A percentile compares a stretch with the other conserved stretches of the same genome.
Conservation (phyloP, 345 rosid genomes). For the Reutealis trisperma region DNA sequence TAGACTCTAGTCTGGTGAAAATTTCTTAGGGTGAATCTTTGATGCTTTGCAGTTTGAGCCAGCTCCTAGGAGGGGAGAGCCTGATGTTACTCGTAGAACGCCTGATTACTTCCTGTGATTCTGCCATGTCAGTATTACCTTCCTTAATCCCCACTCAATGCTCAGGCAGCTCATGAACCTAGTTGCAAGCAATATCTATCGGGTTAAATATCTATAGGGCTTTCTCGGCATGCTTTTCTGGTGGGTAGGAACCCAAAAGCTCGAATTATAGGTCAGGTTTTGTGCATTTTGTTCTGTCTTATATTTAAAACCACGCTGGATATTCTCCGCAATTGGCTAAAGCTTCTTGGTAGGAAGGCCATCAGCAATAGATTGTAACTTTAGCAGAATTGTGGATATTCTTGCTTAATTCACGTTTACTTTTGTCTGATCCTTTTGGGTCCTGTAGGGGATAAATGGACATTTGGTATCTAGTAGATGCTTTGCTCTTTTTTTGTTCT, state of each 20-base stretch:
- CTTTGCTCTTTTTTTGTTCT: background rate
- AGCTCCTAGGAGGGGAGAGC: conserved; percentile 96
- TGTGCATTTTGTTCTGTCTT: conserved; percentile 8
- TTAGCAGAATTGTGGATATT: conserved; percentile 26
- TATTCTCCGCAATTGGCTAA: conserved; percentile 14
- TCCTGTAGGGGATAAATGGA: conserved; percentile 3
- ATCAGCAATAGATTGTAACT: conserved; percentile 10
- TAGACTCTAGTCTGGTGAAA: background rate
- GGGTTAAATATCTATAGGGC: conserved; percentile 1
- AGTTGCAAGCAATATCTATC: conserved; percentile 1
- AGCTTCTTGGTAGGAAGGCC: conserved; percentile 20
- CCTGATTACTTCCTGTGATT: conserved; percentile 77
- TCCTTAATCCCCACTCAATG: background rate
- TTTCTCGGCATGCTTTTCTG: conserved; percentile 17
- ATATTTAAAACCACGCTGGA: conserved; percentile 13
- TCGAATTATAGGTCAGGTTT: conserved; percentile 21
- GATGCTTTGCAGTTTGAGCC: conserved; percentile 80
- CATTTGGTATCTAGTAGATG: conserved; percentile 8
- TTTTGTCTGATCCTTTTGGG: background rate
- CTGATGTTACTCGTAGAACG: conserved; percentile 92
- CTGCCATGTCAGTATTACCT: conserved; percentile 1
- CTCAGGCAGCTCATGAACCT: conserved; percentile 17
- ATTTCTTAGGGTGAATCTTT: background rate
- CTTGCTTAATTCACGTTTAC: background rate
- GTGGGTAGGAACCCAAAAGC: conserved; percentile 14